A percentile compares a stretch with the other conserved stretches of the same genome.
Conservation (phyloP, 345 rosid species). For the Boechera divaricarpa region DNA sequence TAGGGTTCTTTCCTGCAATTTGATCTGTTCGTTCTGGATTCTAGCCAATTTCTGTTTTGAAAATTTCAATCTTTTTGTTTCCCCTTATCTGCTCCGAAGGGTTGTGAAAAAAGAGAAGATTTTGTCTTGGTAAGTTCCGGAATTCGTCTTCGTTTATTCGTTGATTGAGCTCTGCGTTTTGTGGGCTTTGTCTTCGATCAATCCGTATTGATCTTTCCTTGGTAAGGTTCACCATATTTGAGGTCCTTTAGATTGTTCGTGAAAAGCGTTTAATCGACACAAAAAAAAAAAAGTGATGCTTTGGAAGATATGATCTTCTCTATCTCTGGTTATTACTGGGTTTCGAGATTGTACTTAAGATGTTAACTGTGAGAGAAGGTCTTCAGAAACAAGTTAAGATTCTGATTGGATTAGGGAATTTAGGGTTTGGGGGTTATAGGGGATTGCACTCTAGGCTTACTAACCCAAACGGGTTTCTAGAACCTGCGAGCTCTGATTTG, state of each 20-base stretch:
- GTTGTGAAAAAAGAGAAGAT: background rate
- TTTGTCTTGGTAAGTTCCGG: slow-evolving; percentile 25
- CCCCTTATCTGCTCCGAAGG: background rate
- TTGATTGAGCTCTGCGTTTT: slow-evolving; percentile 19
- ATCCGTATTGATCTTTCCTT: slow-evolving; percentile 10
- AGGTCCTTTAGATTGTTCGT: slow-evolving; percentile 22
- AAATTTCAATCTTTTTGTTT: background rate
- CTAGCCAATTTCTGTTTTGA: slow-evolving; percentile 24
- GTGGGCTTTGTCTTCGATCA: slow-evolving; percentile 10
- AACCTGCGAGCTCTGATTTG: slow-evolving; percentile 68
- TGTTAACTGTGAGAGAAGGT: slow-evolving; percentile 66
- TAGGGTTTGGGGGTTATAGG: slow-evolving; percentile 56
- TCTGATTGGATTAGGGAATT: slow-evolving; percentile 62
- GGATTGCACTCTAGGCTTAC: slow-evolving; percentile 61
- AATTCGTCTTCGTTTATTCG: background rate
- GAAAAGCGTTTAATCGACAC: slow-evolving; percentile 16
- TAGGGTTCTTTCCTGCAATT: slow-evolving; percentile 20
- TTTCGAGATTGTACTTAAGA: slow-evolving; percentile 50
- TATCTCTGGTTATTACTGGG: slow-evolving; percentile 43
- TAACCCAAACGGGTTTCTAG: slow-evolving; percentile 55
- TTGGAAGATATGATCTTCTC: slow-evolving; percentile 58
- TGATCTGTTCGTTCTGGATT: slow-evolving; percentile 8
- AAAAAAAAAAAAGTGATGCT: slow-evolving; percentile 26
- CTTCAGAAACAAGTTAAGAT: slow-evolving; percentile 52
- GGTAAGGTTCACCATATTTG: background rate